These are phyloP conservation scores for Corniculantispora saksenae DNA, from an alignment of 2,329 filamentous ascomycete species.

Conservation along the genomic window DNA sequence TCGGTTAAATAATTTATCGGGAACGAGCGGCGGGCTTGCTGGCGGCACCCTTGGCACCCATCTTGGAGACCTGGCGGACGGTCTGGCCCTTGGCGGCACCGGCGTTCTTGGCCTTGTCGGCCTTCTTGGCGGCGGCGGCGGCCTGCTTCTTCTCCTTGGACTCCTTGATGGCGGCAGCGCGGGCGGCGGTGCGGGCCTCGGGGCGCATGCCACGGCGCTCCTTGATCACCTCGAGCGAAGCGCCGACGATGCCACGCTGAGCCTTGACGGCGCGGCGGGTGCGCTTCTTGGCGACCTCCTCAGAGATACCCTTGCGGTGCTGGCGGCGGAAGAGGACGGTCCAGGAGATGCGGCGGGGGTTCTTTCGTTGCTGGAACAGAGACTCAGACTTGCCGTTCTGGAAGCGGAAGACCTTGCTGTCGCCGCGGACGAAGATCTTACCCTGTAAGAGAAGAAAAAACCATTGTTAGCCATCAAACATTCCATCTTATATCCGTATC, in stretches of 20 bases:
- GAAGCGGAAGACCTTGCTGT: constrained; percentile 99
- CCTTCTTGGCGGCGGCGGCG: constrained; percentile 90
- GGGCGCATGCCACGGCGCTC: constrained; percentile 94
- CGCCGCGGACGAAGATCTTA: constrained; percentile 99
- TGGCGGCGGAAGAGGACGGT: constrained; percentile 97
- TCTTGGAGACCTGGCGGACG: constrained; percentile 87
- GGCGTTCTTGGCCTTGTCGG: constrained; percentile 96
- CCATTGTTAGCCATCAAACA: constrained; percentile 30
- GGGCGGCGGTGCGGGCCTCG: constrained; percentile 91
- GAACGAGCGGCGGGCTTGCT: constrained; percentile 79
- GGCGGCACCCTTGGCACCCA: constrained; percentile 86
- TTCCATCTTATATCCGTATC: background rate
- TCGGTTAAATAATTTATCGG: constrained; percentile 56
- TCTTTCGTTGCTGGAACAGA: constrained; percentile 99
- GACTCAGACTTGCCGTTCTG: constrained; percentile 99
- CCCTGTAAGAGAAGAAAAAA: constrained; percentile 59
- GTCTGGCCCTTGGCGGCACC: constrained; percentile 75
- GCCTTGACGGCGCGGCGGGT: constrained; percentile 96
- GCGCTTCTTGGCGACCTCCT: constrained; percentile 99
- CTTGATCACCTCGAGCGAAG: constrained; percentile 99
- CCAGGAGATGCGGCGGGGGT: constrained; percentile 99
- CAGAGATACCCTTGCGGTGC: constrained; percentile 99
- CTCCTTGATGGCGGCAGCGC: constrained; percentile 88
- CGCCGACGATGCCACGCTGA: constrained; percentile 98
- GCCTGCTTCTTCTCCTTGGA: constrained; percentile 98